Base-by-base conservation (phyloP, 1,284 basidiomycete genomes). In the Cryptococcus sp. region DNA sequence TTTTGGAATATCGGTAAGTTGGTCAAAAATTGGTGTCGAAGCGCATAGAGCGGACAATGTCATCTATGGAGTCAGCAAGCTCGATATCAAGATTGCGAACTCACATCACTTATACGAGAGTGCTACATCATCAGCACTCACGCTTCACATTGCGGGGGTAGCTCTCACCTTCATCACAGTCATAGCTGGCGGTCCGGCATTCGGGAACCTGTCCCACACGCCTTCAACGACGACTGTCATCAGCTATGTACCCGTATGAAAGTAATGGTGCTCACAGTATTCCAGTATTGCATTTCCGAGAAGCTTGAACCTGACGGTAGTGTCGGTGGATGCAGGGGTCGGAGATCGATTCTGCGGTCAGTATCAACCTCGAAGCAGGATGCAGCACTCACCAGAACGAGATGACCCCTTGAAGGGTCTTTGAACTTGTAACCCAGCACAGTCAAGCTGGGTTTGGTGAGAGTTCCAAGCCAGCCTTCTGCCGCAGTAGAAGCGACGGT, bases 361-460 rank as follows among this genome's bases (percentile, higher is more conserved):
- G 49, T 31, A 31, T 28, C 16, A 14, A 18, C 22, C 16, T 41
- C 34, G 34, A 11, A 25, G 11, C 14, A 13, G 5, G 25, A 13
- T 31, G 23, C 3, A n/a, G 2, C 4, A 59, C 64, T 42, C 40
- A 67, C 65, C 5, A 63, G 39, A 2, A 59, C 48, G 0, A 54
- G 31, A 1, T 54, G 49, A 2, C 57, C 55, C 9, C 36, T 50
- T 13, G 42, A 44, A 1, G 50, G 34, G 39, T 65, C 56, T 2
- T 57, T 54, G 58, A 69, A 69, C 1, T 40, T 52, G 41, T 66
- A 69, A 7, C 57, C 64, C n/a, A 65, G 41, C 10, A 69, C 36
- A 1, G 56, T 59, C 9, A 57, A 40, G 13, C 23, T 25, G 36
- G 23, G 18, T 14, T 34, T 25, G 7, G 50, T 55, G 48, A 53